Conservation (phyloP, 148 eudicot genomes). For the Silene uniflora region DNA sequence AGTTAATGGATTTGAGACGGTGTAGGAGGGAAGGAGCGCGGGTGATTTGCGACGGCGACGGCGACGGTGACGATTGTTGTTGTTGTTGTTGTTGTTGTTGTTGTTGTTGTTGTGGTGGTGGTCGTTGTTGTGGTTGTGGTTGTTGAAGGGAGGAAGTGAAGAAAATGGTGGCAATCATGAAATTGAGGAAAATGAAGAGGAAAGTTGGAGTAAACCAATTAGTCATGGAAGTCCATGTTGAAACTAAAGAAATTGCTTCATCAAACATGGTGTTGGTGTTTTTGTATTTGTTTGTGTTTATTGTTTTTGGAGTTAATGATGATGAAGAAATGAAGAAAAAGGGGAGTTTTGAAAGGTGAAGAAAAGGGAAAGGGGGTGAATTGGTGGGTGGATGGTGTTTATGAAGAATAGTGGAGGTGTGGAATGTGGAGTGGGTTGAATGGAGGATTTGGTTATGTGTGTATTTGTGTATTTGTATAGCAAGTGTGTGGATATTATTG, state of each 20-base stretch:
- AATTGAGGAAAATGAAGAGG: conserved; percentile 64
- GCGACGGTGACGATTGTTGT: conserved; percentile 12
- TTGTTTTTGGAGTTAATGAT: not conserved
- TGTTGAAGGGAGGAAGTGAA: conserved; percentile 45
- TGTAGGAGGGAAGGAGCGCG: conserved; percentile 62
- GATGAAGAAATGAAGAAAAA: not conserved
- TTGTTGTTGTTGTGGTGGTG: not conserved
- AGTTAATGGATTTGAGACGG: conserved; percentile 59
- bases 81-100: conserved; percentile 16
- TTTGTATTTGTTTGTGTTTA: no score
- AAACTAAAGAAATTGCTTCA: conserved; percentile 41
- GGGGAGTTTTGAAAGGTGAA: no score
- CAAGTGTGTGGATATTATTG: no score
- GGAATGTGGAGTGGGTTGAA: conserved; percentile 18
- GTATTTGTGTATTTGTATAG: no score
- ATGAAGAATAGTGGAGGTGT: not conserved
- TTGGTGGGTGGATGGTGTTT: not conserved
- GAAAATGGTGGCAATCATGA: conserved; percentile 71
- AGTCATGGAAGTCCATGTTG: conserved; percentile 68
- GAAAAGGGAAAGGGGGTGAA: not conserved
- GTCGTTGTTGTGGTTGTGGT: conserved; percentile 6
- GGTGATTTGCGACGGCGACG: conserved; percentile 10
- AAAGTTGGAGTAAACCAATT: conserved; percentile 80
- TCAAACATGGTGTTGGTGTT: conserved; percentile 44
- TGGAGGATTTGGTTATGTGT: conserved; percentile 5